Percentiles rank a stretch among this genome's conserved stretches.
phyloP scores from a whole-genome alignment of 345 rosid genomes.

The Trapa bicornis region DNA sequence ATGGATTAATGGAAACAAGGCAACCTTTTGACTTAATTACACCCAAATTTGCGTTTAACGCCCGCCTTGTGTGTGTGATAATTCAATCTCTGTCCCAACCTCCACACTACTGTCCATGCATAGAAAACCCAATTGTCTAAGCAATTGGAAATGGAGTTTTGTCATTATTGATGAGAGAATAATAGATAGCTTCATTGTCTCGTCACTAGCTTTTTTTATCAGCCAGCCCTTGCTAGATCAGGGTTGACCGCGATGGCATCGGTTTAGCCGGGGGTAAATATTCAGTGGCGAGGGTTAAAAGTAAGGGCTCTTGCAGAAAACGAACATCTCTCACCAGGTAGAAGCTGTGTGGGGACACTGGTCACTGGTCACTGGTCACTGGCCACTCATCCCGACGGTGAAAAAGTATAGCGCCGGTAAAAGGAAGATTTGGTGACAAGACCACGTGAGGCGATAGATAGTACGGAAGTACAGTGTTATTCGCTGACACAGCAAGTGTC shows the following conservation, averaged over 20 bases:
- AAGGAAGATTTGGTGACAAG: constrained; percentile 4
- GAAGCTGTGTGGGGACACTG: neutral
- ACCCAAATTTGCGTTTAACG: neutral
- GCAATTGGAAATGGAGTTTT: constrained; percentile 1
- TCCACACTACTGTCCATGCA: constrained; percentile 4
- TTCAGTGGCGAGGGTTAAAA: too few relatives aligned
- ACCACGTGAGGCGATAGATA: neutral
- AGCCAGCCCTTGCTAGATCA: too few relatives aligned
- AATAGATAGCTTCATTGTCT: too few relatives aligned
- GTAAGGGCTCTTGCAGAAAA: too few relatives aligned
- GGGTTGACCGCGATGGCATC: too few relatives aligned
- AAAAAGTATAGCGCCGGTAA: neutral
- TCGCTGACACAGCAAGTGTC: neutral
- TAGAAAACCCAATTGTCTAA: constrained; percentile 1
- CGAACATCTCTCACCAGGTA: neutral
- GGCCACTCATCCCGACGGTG: neutral
- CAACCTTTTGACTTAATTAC: constrained; percentile 8
- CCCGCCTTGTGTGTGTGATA: neutral
- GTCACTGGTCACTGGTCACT: neutral
- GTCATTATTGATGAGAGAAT: neutral
- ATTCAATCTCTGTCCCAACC: neutral
- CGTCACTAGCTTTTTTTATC: too few relatives aligned
- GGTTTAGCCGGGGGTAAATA: too few relatives aligned
- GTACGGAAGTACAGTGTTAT: neutral
- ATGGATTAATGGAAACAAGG: constrained; percentile 1